Conservation (phyloP, 148 eudicot genomes). For the Chenopodium berlandieri region DNA sequence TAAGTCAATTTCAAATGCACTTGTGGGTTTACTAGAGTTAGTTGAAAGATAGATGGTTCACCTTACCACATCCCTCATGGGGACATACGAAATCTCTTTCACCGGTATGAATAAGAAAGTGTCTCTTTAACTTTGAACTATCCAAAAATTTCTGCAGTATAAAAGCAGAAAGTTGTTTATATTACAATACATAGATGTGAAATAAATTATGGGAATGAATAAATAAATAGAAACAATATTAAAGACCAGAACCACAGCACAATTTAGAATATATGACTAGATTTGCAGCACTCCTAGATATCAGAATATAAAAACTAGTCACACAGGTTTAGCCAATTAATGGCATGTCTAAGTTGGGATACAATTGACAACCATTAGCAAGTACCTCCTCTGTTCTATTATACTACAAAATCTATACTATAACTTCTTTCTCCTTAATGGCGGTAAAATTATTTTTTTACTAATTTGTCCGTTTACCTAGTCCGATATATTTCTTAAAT, state of each 20-base stretch:
- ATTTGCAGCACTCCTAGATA: neutral
- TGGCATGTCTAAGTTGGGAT: neutral
- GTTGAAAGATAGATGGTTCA: conserved; percentile 31
- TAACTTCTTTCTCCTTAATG: no score
- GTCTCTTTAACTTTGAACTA: conserved; percentile 93
- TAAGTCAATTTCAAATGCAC: neutral
- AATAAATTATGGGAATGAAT: neutral
- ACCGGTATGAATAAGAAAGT: conserved; percentile 92
- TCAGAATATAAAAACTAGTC: neutral
- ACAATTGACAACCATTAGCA: neutral
- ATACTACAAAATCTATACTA: no score
- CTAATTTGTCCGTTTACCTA: no score
- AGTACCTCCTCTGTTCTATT: no score
- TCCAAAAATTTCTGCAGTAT: conserved; percentile 93
- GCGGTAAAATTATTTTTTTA: no score
- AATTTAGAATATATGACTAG: neutral
- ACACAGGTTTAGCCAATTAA: neutral
- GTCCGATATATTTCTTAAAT: no score
- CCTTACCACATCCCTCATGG: conserved; percentile 99
- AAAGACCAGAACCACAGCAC: neutral
- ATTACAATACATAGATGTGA: neutral
- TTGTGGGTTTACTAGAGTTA: neutral
- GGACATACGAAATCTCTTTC: conserved; percentile 92
- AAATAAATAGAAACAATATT: neutral
- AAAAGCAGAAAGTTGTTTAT: conserved; percentile 6